phyloP scores from a whole-genome alignment of 176 grass and related monocot species.

The Musa acuminata region DNA sequence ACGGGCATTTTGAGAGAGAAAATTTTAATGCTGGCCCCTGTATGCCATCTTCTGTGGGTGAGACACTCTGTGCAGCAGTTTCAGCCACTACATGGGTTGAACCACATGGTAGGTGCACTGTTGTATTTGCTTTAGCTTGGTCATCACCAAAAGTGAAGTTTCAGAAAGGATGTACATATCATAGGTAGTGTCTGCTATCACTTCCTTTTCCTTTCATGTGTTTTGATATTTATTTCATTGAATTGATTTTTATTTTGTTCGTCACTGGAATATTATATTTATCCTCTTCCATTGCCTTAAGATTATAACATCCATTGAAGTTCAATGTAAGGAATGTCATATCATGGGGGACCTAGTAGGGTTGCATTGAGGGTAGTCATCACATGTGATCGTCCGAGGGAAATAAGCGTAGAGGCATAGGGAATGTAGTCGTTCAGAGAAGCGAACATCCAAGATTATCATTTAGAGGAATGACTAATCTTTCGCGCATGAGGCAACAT shows the following conservation, averaged over 20 bases:
- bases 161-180: constrained; percentile 72
- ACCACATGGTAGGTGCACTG: constrained; percentile 75
- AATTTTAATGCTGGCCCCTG: constrained; percentile 61
- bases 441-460: too few relatives aligned
- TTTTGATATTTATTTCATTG: background rate
- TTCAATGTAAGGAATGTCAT: too few relatives aligned
- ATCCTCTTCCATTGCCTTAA: too few relatives aligned
- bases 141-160: constrained; percentile 83
- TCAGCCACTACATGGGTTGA: constrained; percentile 95
- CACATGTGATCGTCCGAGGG: too few relatives aligned
- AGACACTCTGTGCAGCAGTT: constrained; percentile 85
- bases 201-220: background rate
- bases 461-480: too few relatives aligned
- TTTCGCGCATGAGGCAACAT: too few relatives aligned
- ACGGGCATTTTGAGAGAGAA: constrained; percentile 67
- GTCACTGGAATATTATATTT: background rate
- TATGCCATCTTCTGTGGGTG: constrained; percentile 54
- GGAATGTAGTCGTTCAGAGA: too few relatives aligned
- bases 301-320: too few relatives aligned
- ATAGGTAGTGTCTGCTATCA: constrained; percentile 40
- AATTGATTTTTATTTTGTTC: background rate
- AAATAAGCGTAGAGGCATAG: too few relatives aligned
- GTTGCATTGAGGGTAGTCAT: too few relatives aligned
- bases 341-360: too few relatives aligned
- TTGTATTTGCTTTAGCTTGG: constrained; percentile 79